phyloP scores from a whole-genome alignment of 2,329 filamentous ascomycete genomes.

The Chrysoporthe deuterocubensis region DNA sequence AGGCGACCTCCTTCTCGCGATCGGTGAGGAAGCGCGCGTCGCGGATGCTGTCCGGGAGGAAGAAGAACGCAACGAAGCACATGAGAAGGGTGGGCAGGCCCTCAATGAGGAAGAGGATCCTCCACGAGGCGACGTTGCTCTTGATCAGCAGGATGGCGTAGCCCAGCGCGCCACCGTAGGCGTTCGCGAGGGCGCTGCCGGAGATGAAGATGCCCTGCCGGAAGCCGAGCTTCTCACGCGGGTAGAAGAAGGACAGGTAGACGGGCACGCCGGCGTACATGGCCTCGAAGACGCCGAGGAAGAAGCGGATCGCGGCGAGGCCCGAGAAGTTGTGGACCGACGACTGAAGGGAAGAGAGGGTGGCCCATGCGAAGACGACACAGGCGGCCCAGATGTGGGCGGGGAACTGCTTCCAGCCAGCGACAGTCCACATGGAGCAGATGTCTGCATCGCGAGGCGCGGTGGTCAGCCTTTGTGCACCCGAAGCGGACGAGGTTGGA shows the following conservation, averaged over 20 bases:
- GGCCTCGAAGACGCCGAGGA: slow-evolving; percentile 48
- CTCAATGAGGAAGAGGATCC: slow-evolving; percentile 52
- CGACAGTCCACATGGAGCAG: slow-evolving; percentile 28
- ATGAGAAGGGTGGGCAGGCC: slow-evolving; percentile 48
- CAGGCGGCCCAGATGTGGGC: slow-evolving; percentile 45
- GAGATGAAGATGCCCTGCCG: slow-evolving; percentile 59
- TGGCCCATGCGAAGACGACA: slow-evolving; percentile 48
- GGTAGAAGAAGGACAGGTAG: slow-evolving; percentile 61
- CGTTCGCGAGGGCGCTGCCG: slow-evolving; percentile 44
- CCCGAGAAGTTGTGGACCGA: slow-evolving; percentile 43
- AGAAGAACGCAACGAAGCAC: slow-evolving; percentile 45
- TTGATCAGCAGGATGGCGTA: slow-evolving; percentile 41
- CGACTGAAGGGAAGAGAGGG: slow-evolving; percentile 47
- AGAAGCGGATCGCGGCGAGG: slow-evolving; percentile 46
- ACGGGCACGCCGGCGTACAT: slow-evolving; percentile 43
- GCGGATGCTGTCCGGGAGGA: slow-evolving; percentile 44
- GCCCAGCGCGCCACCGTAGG: slow-evolving; percentile 44
- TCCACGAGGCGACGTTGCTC: slow-evolving; percentile 38
- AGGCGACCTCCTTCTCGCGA: slow-evolving; percentile 39
- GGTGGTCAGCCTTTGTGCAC: neutral
- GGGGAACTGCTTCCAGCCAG: slow-evolving; percentile 32
- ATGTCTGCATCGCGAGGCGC: slow-evolving; percentile 17
- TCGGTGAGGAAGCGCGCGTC: slow-evolving; percentile 36
- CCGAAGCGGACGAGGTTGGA: neutral
- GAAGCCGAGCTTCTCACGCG: slow-evolving; percentile 59